Base-by-base conservation (phyloP, 2,329 filamentous ascomycete species). In the Coleophoma cylindrospora region DNA sequence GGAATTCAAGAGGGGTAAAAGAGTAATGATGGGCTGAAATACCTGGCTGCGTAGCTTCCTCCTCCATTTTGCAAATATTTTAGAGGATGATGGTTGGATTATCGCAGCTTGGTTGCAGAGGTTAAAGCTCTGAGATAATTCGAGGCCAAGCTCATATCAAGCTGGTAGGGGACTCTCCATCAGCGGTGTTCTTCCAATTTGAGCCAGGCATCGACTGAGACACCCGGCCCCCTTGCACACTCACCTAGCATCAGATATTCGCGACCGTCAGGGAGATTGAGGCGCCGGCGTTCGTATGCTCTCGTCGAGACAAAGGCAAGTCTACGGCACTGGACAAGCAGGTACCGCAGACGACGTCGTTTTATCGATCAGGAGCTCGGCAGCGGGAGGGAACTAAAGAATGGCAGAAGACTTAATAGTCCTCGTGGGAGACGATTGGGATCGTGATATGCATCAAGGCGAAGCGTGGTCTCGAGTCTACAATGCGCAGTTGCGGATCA, bases 41-140 rank as follows among this genome's bases (percentile, higher is more conserved):
- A 65, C 62, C 60, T 58, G 56, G 61, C 55, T 65, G 62, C 21
- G 62, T 64, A 48, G 56, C 56, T 34, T 57, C 49, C 51, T 62
- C 58, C 34, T 59, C 58, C 55, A 61, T 63, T 32, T 60, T 61
- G 54, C 36, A 48, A 47, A 40, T 33, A 50, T 37, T 48, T 46
- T 50, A 43, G 48, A 49, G 37, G 37, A 43, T 44, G 40, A 17
- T 34, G 13, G 48, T 32, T 41, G 44, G 45, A 48, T 47, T 40
- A 36, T 43, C 40, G 48, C 15, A 52, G 45, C 40, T 50, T 36
- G 33, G 19, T 34, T 50, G 47, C 33, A 46, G 44, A 50, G 40
- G 40, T 52, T 50, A 45, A 44, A 54, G 43, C 43, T 46, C 27
- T 43, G 44, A 13, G 32, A 21, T 27, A 32, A 19, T 47, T 17